phyloP scores from a whole-genome alignment of 345 rosid species.

The Salix arbutifolia region DNA sequence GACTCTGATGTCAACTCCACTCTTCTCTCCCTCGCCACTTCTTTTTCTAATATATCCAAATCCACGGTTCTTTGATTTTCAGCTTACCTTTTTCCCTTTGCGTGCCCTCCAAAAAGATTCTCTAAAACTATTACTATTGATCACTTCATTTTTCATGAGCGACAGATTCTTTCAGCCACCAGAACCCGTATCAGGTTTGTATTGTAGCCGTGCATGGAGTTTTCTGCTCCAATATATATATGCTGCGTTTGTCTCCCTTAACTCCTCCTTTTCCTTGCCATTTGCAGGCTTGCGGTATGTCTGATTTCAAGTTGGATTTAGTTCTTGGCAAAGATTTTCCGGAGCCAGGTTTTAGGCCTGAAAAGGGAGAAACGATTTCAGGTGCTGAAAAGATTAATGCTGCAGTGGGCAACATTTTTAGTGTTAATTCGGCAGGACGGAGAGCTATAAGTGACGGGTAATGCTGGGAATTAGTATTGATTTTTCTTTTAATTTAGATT shows the following conservation, averaged over 20 bases:
- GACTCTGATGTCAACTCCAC: not conserved
- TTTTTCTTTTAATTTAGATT: not conserved
- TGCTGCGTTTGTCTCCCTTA: not conserved
- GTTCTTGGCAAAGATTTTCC: slow-evolving; percentile 31
- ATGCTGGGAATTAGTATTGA: not conserved
- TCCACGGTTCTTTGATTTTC: slow-evolving; percentile 11
- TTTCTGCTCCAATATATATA: not conserved
- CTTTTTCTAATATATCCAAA: not conserved
- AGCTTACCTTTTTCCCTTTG: slow-evolving; percentile 37
- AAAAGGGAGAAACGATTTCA: slow-evolving; percentile 19
- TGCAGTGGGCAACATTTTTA: slow-evolving; percentile 29
- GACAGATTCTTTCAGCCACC: not conserved
- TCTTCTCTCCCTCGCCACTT: not conserved
- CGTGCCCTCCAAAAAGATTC: slow-evolving; percentile 43
- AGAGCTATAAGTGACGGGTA: slow-evolving; percentile 61
- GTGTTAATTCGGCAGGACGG: slow-evolving; percentile 34
- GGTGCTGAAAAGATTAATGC: slow-evolving; percentile 24
- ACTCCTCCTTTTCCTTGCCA: not conserved
- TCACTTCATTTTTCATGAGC: slow-evolving; percentile 4
- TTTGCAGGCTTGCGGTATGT: slow-evolving; percentile 43
- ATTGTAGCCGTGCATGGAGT: not conserved
- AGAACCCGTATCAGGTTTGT: not conserved
- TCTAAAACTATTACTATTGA: not conserved
- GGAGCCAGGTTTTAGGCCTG: slow-evolving; percentile 31
- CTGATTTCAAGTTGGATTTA: slow-evolving; percentile 42